These are phyloP conservation scores for Knufia petricola DNA, from an alignment of 2,329 filamentous ascomycete species.

Conservation along the genomic window DNA sequence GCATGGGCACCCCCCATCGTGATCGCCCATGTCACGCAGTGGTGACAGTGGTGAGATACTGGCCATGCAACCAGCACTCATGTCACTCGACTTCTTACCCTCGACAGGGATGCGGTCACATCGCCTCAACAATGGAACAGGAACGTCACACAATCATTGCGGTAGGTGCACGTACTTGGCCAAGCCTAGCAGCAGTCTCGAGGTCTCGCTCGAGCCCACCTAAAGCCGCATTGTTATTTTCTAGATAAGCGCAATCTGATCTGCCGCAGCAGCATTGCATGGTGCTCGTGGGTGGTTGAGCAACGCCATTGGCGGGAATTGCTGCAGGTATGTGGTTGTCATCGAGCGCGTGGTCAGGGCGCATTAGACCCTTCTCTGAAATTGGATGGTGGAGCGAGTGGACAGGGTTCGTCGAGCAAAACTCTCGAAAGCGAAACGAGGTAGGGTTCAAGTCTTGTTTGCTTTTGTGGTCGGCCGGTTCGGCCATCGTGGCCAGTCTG, in stretches of 20 bases:
- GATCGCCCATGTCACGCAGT: neutral
- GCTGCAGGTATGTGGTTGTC: slow-evolving; percentile 16
- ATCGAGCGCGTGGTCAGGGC: slow-evolving; percentile 19
- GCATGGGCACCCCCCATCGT: neutral
- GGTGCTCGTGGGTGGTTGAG: slow-evolving; percentile 11
- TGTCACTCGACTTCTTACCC: neutral
- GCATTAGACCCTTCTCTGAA: slow-evolving; percentile 13
- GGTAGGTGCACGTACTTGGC: slow-evolving; percentile 62
- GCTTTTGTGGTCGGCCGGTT: neutral
- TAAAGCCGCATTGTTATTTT: slow-evolving; percentile 68
- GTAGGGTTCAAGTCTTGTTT: slow-evolving; percentile 12
- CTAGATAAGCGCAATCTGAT: slow-evolving; percentile 66
- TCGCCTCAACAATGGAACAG: neutral
- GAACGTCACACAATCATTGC: neutral
- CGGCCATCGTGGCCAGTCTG: slow-evolving; percentile 5
- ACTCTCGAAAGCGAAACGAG: slow-evolving; percentile 16
- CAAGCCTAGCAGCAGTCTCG: slow-evolving; percentile 72
- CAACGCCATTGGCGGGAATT: slow-evolving; percentile 13
- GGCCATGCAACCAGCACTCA: neutral
- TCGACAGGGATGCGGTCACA: neutral
- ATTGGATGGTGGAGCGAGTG: slow-evolving; percentile 13
- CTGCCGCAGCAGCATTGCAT: slow-evolving; percentile 73
- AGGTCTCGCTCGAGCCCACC: slow-evolving; percentile 81
- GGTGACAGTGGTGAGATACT: neutral
- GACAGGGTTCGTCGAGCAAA: slow-evolving; percentile 18